Evolutionary conservation across 164 flowering plant species (phyloP), one percentile per base, ranked within the genome.

Genomic region (Vitis amurensis): DNA sequence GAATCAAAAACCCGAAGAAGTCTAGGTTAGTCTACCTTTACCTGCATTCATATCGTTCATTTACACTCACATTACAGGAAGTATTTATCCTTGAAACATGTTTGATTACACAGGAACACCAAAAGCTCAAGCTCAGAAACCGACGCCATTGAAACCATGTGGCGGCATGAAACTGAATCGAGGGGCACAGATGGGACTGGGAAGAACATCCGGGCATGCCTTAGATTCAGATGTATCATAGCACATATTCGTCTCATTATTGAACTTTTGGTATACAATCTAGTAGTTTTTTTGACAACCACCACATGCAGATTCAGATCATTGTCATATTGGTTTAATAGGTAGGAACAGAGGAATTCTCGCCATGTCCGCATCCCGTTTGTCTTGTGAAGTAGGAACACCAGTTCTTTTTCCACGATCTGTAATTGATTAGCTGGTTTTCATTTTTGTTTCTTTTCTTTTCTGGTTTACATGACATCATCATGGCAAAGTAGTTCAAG

Each of bases 201-300:
- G 82, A 12, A 79, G 81, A 75, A 55, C 16, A 66, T 67, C 79
- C 0, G 88, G 86, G 15, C 86, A 82, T 73, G 77, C 74, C 65
- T 84, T 90, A 31, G 91, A 88, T 71, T 82, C 90, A 1, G 88
- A 89, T 69, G 48, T 86, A 57, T 19, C 81, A 16, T 82, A 77
- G 74, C 52, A 23, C 27, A 23, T 23, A 23, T 23, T 23, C 27
- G 27, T 23, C 27, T 23, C 27, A 23, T 23, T 23, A 23, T 23
- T 23, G 27, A 23, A 23, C 27, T 23, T 23, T 23, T 23, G 27
- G 27, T 23, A 23, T 23, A 23, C 27, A 23, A 23, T 23, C 27
- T 23, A 23, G 27, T 1, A 1, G 27, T 23, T 23, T 23, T 23
- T 23, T 23, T 23, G 0, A 23, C 27, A 23, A 23, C 27, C 27